Percentiles rank a stretch among this genome's conserved stretches.
phyloP scores from a whole-genome alignment of 257 asterid species.

The Solanum commersonii region DNA sequence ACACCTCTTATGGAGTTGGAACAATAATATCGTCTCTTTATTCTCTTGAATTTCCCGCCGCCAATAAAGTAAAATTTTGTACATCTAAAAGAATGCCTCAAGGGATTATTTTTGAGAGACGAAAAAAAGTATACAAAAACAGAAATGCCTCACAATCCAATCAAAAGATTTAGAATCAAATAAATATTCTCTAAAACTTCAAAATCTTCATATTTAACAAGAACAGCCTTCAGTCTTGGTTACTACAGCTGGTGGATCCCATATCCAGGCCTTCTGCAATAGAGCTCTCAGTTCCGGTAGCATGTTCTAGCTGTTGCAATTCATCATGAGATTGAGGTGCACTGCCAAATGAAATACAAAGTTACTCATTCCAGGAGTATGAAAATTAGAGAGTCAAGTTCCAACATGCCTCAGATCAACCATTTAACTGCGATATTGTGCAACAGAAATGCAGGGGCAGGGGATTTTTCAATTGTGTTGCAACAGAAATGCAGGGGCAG shows the following conservation, averaged over 20 bases:
- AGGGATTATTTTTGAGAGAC: neutral
- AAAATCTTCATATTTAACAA: neutral
- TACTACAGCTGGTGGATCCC: neutral
- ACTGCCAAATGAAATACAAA: neutral
- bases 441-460: neutral
- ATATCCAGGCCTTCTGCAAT: neutral
- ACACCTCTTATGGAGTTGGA: neutral
- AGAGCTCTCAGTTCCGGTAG: neutral
- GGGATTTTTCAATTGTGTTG: neutral
- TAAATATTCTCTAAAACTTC: neutral
- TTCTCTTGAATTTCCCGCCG: neutral
- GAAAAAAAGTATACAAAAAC: neutral
- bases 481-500: neutral
- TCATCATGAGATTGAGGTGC: neutral
- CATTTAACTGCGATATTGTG: neutral
- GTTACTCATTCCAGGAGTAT: neutral
- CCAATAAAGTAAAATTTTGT: neutral
- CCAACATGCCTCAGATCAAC: neutral
- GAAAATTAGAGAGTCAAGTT: neutral
- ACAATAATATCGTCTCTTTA: neutral
- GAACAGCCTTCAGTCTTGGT: neutral
- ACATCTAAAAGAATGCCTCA: neutral
- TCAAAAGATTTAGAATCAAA: neutral
- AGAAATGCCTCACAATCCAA: neutral
- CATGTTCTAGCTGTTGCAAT: neutral